Evolutionary conservation across 1,139 yeast species (phyloP), one percentile per base, ranked within the genome.

Genomic region (Yamadazyma triangularis): DNA sequence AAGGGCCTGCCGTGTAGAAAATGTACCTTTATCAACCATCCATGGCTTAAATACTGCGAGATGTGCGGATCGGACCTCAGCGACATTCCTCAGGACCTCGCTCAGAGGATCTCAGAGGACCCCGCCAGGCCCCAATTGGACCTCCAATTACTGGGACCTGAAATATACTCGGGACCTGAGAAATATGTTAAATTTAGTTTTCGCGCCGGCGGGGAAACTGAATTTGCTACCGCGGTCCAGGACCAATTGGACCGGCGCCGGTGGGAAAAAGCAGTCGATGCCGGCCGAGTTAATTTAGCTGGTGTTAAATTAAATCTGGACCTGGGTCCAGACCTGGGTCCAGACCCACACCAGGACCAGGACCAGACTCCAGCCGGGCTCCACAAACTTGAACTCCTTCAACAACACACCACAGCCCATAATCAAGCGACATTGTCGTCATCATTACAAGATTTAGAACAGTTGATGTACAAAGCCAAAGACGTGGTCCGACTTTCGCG

Each of bases 1-100:
- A 10, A 25, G 26, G 22, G 44, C 27, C 53, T 69, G 25, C 68
- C 69, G 29, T 91, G 98, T 44, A 79, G 88, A 0, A 67, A 72
- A 27, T 91, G 97, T 48, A 91, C 97, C 0, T 91, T 89, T 48
- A 62, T 76, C 11, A 91, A 91, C 51, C 96, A 89, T 53, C 84
- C 89, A 0, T 75, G 85, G 4, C 61, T 91, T 64, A 61, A 70
- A 28, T 69, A 65, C 40, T 91, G 98, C 53, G 98, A 91, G 53
- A 72, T 91, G 51, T 91, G 97, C 59, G 96, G 95, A 0, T 64
- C 81, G 0, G 68, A 71, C 27, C 59, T 85, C 27, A 43, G 56
- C 1, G 34, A 34, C 4, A 19, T 56, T 5, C 53, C 58, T 10
- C 35, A 21, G 23, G 40, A 33, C 11, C 32, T 38, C 23, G 41